phyloP scores from a whole-genome alignment of 441 rosid genomes.

The Iberis amara region DNA sequence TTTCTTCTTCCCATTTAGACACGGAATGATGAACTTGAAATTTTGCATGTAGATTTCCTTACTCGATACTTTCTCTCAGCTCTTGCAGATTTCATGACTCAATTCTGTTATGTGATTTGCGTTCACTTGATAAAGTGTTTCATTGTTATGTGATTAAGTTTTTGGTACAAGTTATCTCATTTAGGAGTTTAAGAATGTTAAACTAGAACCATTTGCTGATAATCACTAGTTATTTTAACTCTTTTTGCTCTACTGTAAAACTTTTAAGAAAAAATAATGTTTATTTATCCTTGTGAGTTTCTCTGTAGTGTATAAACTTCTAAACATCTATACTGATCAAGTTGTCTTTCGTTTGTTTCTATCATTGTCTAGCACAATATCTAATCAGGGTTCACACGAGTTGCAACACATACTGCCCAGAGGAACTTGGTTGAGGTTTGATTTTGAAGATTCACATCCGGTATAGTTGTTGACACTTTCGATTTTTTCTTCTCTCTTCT shows the following conservation, averaged over 20 bases:
- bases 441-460: constrained; percentile 84
- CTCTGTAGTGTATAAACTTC: not conserved
- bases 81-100: constrained; percentile 6
- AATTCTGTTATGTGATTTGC: constrained; percentile 2
- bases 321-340: constrained; percentile 14
- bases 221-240: not conserved
- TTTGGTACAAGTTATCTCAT: constrained; percentile 4
- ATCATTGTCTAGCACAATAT: constrained; percentile 42
- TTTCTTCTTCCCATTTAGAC: constrained; percentile 17
- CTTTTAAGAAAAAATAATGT: not conserved
- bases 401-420: constrained; percentile 49
- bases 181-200: constrained; percentile 7
- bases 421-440: constrained; percentile 84
- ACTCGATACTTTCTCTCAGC: not conserved
- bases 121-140: constrained; percentile 10
- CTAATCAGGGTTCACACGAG: constrained; percentile 44
- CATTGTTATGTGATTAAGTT: not conserved
- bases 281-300: constrained; percentile 9
- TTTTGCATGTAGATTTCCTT: not conserved
- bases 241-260: not conserved
- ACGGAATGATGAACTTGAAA: not conserved
- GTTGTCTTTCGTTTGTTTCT: constrained; percentile 5
- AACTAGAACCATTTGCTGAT: too few relatives aligned
- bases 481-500: constrained; percentile 9
- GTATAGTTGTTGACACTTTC: constrained; percentile 35